Evolutionary conservation across 805 yeast species (phyloP).

Genomic region (Zygoascus biomembranicola): DNA sequence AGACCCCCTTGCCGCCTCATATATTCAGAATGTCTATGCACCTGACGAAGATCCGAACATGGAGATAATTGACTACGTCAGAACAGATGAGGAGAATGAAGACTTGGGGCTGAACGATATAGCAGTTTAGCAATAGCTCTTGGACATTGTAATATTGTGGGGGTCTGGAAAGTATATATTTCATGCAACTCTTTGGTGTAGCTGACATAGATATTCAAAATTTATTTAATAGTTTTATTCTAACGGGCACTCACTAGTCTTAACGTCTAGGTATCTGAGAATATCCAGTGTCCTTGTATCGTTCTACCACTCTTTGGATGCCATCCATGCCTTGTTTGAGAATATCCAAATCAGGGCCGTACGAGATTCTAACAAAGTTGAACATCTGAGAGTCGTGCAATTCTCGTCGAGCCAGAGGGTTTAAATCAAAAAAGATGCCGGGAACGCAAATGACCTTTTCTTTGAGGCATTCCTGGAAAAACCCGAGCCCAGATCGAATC

Average conservation of each 20-base stretch:
- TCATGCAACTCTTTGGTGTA: neutral
- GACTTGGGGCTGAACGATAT: slow-evolving; percentile 65
- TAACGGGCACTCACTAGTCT: neutral
- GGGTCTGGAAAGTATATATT: neutral
- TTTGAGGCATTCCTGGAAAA: slow-evolving; percentile 55
- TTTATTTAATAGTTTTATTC: neutral
- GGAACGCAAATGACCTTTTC: slow-evolving; percentile 55
- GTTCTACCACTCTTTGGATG: slow-evolving; percentile 37
- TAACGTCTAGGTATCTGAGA: neutral
- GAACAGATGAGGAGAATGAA: slow-evolving; percentile 85
- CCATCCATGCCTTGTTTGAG: slow-evolving; percentile 53
- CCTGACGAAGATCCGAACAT: slow-evolving; percentile 97
- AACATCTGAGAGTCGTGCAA: slow-evolving; percentile 53
- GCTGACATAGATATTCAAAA: neutral
- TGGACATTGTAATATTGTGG: neutral
- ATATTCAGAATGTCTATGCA: slow-evolving; percentile 96
- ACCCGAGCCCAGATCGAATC: slow-evolving; percentile 49
- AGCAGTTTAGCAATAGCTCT: slow-evolving; percentile 19
- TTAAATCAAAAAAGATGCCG: slow-evolving; percentile 53
- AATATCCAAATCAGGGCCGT: slow-evolving; percentile 48
- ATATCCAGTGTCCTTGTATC: slow-evolving; percentile 5
- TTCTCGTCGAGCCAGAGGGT: slow-evolving; percentile 41
- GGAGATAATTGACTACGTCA: slow-evolving; percentile 81
- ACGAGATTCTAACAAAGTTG: slow-evolving; percentile 48
- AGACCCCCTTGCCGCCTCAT: slow-evolving; percentile 93